Base-by-base conservation (phyloP, 129 eudicot species). In the Ambrosia artemisiifolia region DNA sequence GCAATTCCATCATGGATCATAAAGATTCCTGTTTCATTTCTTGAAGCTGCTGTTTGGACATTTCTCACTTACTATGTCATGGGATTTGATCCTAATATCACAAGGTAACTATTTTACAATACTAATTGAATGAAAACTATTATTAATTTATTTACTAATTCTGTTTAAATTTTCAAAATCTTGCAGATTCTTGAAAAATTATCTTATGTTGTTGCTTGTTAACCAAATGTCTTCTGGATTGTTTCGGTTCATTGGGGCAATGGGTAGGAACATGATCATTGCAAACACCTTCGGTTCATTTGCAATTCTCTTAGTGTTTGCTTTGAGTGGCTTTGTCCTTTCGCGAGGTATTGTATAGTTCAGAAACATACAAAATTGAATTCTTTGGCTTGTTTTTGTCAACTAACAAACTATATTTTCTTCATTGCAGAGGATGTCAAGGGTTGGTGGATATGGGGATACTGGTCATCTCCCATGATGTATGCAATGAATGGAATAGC, bases 31-130 rank as follows among this genome's bases (percentile, higher is more conserved):
- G 57, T 87, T 40, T 69, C 88, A 36, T 62, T 93, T 56, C 33
- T 85, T 10, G 98, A 93, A 79, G 88, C 79, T 40, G 84, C 57
- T 2, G 84, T 81, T 60, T 90, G 90, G 95, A 74, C 83, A 1
- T 10, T 48, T 49, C 63, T 80, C 51, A 87, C 96, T 7, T 92
- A 92, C 67, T 92, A 89, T 70, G 89, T 78, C 13, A 83, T 82
- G 6, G 98, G 98, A 62, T 86, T 67, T 71, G 98, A 92, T 75
- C 98, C 98, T 20, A 79, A 83, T 59, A 71, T 85, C 72, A 78
- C 78, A 74, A 90, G 98, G 98, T 87, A 80, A 70, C 36, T 11
- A 18, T 4, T n/a, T 24, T 72, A 4, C 6, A 32, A 47, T 2
- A 14, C 5, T 17, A 17, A 16, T 16, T 14, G 18, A 63, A 57